Evolutionary conservation across 305 asterid species (phyloP), one percentile per base, ranked within the genome.

Genomic region (Plantago coronopus): DNA sequence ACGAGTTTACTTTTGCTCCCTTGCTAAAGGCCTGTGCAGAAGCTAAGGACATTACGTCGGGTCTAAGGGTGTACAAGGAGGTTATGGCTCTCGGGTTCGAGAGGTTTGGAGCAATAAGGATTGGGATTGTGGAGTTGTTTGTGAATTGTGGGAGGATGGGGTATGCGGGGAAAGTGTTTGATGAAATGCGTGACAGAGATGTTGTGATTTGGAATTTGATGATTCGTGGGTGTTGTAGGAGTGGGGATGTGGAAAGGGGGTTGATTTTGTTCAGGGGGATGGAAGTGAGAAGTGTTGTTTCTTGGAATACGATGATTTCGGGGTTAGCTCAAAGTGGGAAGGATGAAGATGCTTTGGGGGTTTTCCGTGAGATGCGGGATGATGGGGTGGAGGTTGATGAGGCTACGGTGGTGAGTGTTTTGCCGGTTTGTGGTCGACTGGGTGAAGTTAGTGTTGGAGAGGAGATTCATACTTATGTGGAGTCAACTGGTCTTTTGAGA

Each of bases 201-300:
- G 87, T 80, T 51, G 72, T 78, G 10, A 57, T 82, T 57, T 82
- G 89, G 87, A 85, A 85, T 66, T 77, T 85, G 74, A 80, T 82
- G 84, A 54, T 85, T 57, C 83, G 74, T 60, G 94, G 94, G 53
- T 82, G 74, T 75, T 78, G 81, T 57, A 64, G 37, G 20, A 53
- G 13, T 47, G 87, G 89, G 27, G 64, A 76, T 68, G 66, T 82
- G 27, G 82, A 76, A 5, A 64, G 49, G 65, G 89, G 94, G 7
- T 77, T 76, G 63, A 48, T 34, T 19, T 29, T 78, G 44, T 82
- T 85, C 49, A 77, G 76, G 69, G 61, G 60, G 58, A 82, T 80
- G 87, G 74, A 50, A 31, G 84, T 80, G 65, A 72, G 72, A 72
- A 82, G 54, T 57, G 69, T 75, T 37, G 74, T 74, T 46, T 80